Evolutionary conservation across 208 protist genomes (phyloP), one percentile per base, ranked within the genome.

Genomic region (Leishmania guyanensis): DNA sequence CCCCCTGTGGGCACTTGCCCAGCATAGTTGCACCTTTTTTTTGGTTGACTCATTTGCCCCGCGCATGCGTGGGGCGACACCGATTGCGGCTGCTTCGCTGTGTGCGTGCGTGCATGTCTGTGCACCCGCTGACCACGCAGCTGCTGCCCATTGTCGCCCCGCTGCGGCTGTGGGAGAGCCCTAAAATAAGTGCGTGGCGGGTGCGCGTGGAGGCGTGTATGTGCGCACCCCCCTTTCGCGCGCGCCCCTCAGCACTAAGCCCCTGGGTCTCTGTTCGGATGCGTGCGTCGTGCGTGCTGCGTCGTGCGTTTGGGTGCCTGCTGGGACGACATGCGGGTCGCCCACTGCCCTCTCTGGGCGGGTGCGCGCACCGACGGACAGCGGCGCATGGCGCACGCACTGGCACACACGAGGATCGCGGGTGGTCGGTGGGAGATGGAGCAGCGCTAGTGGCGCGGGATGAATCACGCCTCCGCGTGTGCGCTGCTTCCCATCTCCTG

Each of bases 21-120:
- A 5, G 33, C 43, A 29, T 33, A 29, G 16, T 72, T 39, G 26
- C 3, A 8, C 20, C 36, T 53, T 72, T 51, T 3, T 72, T 72
- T 39, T 39, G 17, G 68, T 72, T 72, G 68, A 72, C 20, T 33
- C 20, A 53, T n/a, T 0, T 10, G 43, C 33, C 43, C 22, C 43
- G 68, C 43, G 71, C 26, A n/a, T 74, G 43, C 26, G 70, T 56
- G 70, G 70, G 39, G 70, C 39, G 70, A 56, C 70, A 48, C 20
- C 5, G 70, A 58, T 26, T 46, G n/a, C 39, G 48, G 36, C 36
- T 75, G 70, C 43, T 22, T 46, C 9, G 26, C 43, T 22, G 48
- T 17, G 70, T 56, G 70, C 48, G 70, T 75, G 70, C 50, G 70
- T 33, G 68, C 29, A 39, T 17, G 4, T 29, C 66, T 33, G 70